Evolutionary conservation across 139 green algal species (phyloP), one percentile per base, ranked within the genome.

Genomic region (Chlamydomonas schloesseri): DNA sequence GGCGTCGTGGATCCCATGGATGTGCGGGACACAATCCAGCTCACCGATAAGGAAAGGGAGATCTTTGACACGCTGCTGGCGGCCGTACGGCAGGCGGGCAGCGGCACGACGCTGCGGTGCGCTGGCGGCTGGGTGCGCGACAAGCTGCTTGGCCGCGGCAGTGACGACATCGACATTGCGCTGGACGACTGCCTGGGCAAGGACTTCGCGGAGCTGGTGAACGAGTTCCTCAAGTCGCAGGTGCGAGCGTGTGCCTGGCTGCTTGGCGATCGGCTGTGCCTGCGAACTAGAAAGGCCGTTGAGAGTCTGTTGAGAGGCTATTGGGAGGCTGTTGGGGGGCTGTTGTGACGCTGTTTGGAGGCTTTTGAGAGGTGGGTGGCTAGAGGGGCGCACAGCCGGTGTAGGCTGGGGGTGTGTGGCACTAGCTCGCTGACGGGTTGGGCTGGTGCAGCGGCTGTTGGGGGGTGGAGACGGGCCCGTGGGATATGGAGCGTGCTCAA

Each of bases 111-210:
- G 47, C 71, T 91, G 75, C 93, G 98, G 2, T 98, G 94, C 72
- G 98, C 98, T 29, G 98, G 98, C 13, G 98, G 98, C 23, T 99
- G 98, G 98, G 98, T 99, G 69, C 88, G 98, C 0, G 98, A 99
- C 90, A 99, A 99, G 89, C 90, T 99, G 65, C 92, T 99, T 72
- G 96, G 96, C 23, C 89, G 87, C 33, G 89, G 95, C 36, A 97
- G 89, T n/a, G 72, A 95, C n/a, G 97, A 99, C 91, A 98, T 99
- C 34, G 98, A 99, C 92, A 97, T 99, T 29, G 98, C 98, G 6
- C 87, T 99, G 53, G 97, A 99, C 88, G 92, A 98, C 91, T 94
- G 97, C 87, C 73, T 97, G 50, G 98, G 98, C 1, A 90, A 90
- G 67, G 93, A 98, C 50, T 99, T 99, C 92, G 97, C 97, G 0